A percentile compares a stretch with the other conserved stretches of the same genome.
phyloP scores from a whole-genome alignment of 768 basidiomycete species.

The Macrolepiota fuliginosa region DNA sequence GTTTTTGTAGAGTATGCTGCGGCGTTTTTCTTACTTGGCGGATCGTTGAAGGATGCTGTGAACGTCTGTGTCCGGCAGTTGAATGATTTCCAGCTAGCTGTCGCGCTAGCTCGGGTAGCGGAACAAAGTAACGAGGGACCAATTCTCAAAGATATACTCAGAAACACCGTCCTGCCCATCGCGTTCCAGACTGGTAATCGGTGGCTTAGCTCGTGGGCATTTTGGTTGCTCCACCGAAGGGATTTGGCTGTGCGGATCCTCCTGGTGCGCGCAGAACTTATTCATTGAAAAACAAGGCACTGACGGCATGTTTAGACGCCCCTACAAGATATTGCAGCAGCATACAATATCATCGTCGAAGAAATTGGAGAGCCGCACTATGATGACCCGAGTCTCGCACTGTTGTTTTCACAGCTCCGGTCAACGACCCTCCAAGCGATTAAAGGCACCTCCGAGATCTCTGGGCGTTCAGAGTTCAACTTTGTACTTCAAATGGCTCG shows the following conservation, averaged over 20 bases:
- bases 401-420: conserved; percentile 87
- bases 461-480: conserved; percentile 86
- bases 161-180: conserved; percentile 72
- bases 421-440: conserved; percentile 91
- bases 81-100: conserved; percentile 85
- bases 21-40: conserved; percentile 94
- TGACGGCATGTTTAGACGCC: conserved; percentile 52
- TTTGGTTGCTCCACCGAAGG: conserved; percentile 87
- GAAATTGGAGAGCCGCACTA: conserved; percentile 85
- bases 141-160: conserved; percentile 66
- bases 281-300: background rate
- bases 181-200: conserved; percentile 89
- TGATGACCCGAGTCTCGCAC: conserved; percentile 90
- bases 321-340: conserved; percentile 65
- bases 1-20: conserved; percentile 83
- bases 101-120: conserved; percentile 80
- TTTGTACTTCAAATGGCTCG: conserved; percentile 94
- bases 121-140: conserved; percentile 85
- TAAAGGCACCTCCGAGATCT: conserved; percentile 89
- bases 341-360: conserved; percentile 48
- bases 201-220: conserved; percentile 95
- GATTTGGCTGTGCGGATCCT: conserved; percentile 91
- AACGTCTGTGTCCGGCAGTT: conserved; percentile 87
- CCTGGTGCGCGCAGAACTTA: conserved; percentile 51
- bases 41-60: conserved; percentile 86